Base-by-base conservation (phyloP, 768 basidiomycete genomes). In the Lentinula sp. region DNA sequence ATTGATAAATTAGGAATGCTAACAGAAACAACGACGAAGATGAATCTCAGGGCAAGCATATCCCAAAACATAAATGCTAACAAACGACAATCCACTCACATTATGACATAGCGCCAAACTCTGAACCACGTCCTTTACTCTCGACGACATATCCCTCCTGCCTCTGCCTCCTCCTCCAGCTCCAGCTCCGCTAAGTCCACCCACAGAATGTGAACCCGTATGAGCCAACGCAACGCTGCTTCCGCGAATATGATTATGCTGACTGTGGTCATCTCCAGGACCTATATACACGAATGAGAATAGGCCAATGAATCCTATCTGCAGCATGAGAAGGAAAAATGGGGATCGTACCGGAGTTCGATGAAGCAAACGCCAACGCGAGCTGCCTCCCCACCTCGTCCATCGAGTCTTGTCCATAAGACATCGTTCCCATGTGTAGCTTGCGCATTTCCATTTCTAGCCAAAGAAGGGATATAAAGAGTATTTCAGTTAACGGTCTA, bases 391-490 rank as follows among this genome's bases (percentile, higher is more conserved):
- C 84, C 23, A 98, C 93, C 70, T 99, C 97, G 67, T 99, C 97
- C 96, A 99, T 98, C n/a, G 97, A 89, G 67, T 99, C 97, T 64
- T 79, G 88, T 1, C 93, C 95, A 68, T 95, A 99, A 0, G 93
- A 95, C 84, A 98, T 93, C 1, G 97, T 99, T 4, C 97, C 97
- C 89, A 98, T 93, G 68, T 98, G 97, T 32, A 99, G 78, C 71
- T 97, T 99, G 79, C 89, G 95, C 90, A 98, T 91, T 74, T 98
- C 96, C 97, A 99, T 99, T 71, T 98, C 96, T 98, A 71, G 16
- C 23, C 18, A 15, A 35, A 39, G 9, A 35, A 2, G 37, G 15
- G 3, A 34, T 21, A 18, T 43, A 13, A 7, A 31, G 16, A 7
- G 31, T 23, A 46, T 10, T 11, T 31, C 28, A 39, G 28, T 28